These are phyloP conservation scores for Jatropha podagrica DNA, from an alignment of 441 rosid species.

Conservation along the genomic window DNA sequence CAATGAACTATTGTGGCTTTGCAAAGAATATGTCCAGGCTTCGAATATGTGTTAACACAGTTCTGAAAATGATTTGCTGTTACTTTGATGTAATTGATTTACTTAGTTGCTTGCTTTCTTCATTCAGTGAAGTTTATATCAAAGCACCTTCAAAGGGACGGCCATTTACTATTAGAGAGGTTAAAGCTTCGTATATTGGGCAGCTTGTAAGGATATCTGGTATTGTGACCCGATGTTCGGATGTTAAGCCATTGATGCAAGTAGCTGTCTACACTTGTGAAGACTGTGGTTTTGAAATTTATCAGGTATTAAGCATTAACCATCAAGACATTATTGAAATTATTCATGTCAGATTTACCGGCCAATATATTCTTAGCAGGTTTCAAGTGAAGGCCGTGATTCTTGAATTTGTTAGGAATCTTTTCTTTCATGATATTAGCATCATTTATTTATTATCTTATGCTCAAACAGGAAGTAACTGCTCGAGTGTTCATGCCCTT, in stretches of 20 bases:
- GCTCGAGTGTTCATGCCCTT: constrained; percentile 96
- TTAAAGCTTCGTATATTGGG: constrained; percentile 91
- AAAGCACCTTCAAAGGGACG: constrained; percentile 81
- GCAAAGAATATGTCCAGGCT: not conserved
- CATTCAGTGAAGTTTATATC: constrained; percentile 82
- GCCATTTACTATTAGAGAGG: constrained; percentile 88
- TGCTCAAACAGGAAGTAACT: constrained; percentile 76
- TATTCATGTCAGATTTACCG: constrained; percentile 8
- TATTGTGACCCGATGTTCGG: constrained; percentile 96
- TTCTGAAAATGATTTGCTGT: not conserved
- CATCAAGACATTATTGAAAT: not conserved
- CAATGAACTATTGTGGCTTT: not conserved
- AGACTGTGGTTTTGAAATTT: constrained; percentile 97
- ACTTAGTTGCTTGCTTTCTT: constrained; percentile 17
- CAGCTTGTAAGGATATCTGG: constrained; percentile 93
- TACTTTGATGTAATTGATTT: not conserved
- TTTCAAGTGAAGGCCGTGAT: not conserved
- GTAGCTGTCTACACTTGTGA: constrained; percentile 99
- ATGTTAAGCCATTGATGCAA: constrained; percentile 98
- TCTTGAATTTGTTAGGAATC: not conserved
- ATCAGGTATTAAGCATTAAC: constrained; percentile 57
- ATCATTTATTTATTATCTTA: constrained; percentile 17
- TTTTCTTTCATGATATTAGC: not conserved
- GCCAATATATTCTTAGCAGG: not conserved
- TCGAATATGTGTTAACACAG: not conserved